Percentiles rank a stretch among this genome's conserved stretches.
phyloP scores from a whole-genome alignment of 2,329 filamentous ascomycete genomes.

The Chrysoporthe puriensis region DNA sequence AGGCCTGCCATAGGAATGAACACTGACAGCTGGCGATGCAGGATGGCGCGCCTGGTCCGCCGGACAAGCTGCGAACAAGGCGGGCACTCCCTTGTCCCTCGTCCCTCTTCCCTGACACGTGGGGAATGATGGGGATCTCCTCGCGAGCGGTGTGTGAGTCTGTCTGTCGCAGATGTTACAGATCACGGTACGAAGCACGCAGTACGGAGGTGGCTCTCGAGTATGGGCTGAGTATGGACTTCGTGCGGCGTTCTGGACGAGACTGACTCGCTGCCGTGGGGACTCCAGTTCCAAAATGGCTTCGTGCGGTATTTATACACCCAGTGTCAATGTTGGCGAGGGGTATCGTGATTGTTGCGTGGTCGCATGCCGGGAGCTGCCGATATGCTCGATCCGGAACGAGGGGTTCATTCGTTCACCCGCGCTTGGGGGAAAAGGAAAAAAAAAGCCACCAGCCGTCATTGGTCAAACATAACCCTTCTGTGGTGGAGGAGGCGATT shows the following conservation, averaged over 20 bases:
- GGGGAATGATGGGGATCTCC: slow-evolving; percentile 7
- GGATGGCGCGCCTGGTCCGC: neutral
- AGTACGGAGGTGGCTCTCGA: no score
- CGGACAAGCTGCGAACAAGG: neutral
- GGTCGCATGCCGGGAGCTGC: slow-evolving; percentile 13
- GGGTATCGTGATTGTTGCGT: slow-evolving; percentile 20
- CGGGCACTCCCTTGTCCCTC: neutral
- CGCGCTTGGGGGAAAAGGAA: neutral
- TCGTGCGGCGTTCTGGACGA: neutral
- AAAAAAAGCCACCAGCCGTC: neutral
- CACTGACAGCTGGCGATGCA: slow-evolving; percentile 11
- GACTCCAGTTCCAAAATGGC: neutral
- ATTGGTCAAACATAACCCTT: neutral
- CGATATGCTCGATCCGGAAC: neutral
- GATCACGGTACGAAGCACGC: neutral
- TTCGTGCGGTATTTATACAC: slow-evolving; percentile 7
- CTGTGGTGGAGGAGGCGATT: neutral
- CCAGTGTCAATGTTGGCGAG: neutral
- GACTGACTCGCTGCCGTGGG: neutral
- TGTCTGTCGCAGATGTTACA: slow-evolving; percentile 6
- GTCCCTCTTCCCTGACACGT: slow-evolving; percentile 9
- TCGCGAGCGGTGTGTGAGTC: slow-evolving; percentile 17
- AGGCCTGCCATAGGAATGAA: neutral
- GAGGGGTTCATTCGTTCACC: neutral
- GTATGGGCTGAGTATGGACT: neutral